Evolutionary conservation across 495 filamentous ascomycete genomes (phyloP).

Genomic region (Gamarada debralockiae): DNA sequence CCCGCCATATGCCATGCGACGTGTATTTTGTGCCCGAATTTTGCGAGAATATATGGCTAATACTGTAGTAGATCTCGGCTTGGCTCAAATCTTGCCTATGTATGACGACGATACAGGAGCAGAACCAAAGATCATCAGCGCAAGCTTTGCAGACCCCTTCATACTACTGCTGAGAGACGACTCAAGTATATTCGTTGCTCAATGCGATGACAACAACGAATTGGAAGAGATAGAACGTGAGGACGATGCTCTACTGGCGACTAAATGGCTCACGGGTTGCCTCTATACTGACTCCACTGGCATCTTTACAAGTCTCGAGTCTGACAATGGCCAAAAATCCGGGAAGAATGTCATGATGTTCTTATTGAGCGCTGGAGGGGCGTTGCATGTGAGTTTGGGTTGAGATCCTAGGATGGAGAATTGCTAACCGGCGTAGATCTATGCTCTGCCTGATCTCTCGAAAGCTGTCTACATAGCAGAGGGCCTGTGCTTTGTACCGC

Average conservation of each 20-base stretch:
- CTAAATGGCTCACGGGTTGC: slow-evolving; percentile 76
- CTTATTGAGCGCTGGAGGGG: slow-evolving; percentile 64
- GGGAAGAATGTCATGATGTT: slow-evolving; percentile 61
- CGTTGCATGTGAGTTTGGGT: slow-evolving; percentile 60
- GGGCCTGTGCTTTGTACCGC: slow-evolving; percentile 72
- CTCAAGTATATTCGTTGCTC: slow-evolving; percentile 66
- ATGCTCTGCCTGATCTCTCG: slow-evolving; percentile 56
- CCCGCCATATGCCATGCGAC: slow-evolving; percentile 13
- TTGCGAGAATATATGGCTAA: slow-evolving; percentile 11
- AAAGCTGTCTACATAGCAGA: slow-evolving; percentile 61
- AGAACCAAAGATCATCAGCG: slow-evolving; percentile 68
- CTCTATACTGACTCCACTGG: slow-evolving; percentile 66
- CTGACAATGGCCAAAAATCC: slow-evolving; percentile 37
- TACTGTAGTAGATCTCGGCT: slow-evolving; percentile 61
- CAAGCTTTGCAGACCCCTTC: slow-evolving; percentile 86
- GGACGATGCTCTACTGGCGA: slow-evolving; percentile 46
- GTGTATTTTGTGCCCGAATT: slow-evolving; percentile 4
- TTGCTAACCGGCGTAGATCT: slow-evolving; percentile 42
- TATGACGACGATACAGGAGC: slow-evolving; percentile 79
- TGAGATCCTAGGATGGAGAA: background rate
- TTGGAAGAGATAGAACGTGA: slow-evolving; percentile 73
- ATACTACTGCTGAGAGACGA: slow-evolving; percentile 84
- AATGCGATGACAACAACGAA: slow-evolving; percentile 74
- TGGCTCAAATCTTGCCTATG: slow-evolving; percentile 87
- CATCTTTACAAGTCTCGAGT: slow-evolving; percentile 41